Evolutionary conservation across 768 basidiomycete species (phyloP).

Genomic region (Lepiota subincarnata): DNA sequence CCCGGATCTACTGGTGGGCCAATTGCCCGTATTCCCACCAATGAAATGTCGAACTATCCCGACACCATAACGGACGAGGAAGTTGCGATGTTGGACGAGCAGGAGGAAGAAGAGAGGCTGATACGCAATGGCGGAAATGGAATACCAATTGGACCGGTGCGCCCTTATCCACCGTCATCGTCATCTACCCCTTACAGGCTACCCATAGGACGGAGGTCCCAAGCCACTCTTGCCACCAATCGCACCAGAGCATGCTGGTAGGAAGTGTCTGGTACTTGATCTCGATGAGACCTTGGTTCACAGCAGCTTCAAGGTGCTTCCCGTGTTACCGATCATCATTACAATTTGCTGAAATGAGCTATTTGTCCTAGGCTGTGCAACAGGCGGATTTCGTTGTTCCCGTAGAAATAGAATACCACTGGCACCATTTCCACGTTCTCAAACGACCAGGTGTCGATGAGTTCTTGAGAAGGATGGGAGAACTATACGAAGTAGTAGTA

Average conservation of each 20-base stretch:
- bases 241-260: conserved; percentile 74
- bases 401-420: conserved; percentile 97
- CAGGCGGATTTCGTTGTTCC: conserved; percentile 98
- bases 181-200: neutral
- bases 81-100: conserved; percentile 53
- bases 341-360: conserved; percentile 2
- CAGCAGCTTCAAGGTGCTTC: conserved; percentile 90
- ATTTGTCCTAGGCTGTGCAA: conserved; percentile 63
- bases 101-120: conserved; percentile 88
- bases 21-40: conserved; percentile 35
- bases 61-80: conserved; percentile 67
- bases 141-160: conserved; percentile 87
- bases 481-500: conserved; percentile 95
- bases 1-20: conserved; percentile 75
- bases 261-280: conserved; percentile 96
- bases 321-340: neutral
- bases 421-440: conserved; percentile 98
- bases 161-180: conserved; percentile 25
- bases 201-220: conserved; percentile 73
- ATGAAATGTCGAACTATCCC: conserved; percentile 45
- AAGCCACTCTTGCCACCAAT: conserved; percentile 85
- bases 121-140: conserved; percentile 91
- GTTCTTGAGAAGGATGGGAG: conserved; percentile 96
- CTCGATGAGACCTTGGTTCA: conserved; percentile 97
- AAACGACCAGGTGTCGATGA: conserved; percentile 97